Percentiles rank a stretch among this genome's conserved stretches.
Conservation (phyloP, 2,329 filamentous ascomycete species). For the Chaetomiaceae sp. region DNA sequence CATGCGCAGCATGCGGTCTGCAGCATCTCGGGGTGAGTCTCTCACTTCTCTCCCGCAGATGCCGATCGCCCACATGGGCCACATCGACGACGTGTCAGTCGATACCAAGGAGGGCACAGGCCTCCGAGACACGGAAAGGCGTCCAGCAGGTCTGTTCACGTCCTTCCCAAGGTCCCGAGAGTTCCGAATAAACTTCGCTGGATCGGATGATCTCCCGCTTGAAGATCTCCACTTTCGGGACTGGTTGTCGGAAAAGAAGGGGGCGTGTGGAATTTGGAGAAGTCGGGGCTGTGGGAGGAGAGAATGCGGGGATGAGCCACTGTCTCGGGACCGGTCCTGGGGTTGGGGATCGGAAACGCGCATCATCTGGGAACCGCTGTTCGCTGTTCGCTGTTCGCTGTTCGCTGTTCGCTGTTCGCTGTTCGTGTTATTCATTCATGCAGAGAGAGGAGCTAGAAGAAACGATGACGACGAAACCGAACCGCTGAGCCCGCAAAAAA, state of each 20-base stretch:
- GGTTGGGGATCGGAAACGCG: too few species aligned
- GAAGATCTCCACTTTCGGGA: neutral
- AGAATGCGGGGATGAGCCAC: conserved; percentile 10
- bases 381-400: too few species aligned
- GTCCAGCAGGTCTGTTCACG: neutral
- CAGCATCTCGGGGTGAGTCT: too few species aligned
- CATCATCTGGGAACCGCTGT: too few species aligned
- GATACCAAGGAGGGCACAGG: conserved; percentile 9
- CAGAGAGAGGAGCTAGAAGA: too few species aligned
- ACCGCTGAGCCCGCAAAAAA: neutral
- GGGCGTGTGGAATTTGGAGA: neutral
- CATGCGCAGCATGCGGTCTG: too few species aligned
- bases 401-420: too few species aligned
- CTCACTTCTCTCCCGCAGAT: too few species aligned
- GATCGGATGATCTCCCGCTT: conserved; percentile 6
- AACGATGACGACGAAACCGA: neutral
- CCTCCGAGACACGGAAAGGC: conserved; percentile 14
- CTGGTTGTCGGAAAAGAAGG: neutral
- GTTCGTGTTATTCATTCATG: too few species aligned
- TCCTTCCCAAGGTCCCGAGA: neutral
- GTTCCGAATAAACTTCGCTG: neutral
- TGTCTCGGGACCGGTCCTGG: neutral
- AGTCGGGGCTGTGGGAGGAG: neutral
- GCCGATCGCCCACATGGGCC: conserved; percentile 1
- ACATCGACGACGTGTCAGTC: neutral